A percentile compares a stretch with the other conserved stretches of the same genome.
Conservation (phyloP, 2,329 filamentous ascomycete genomes). For the Botrytis pseudocinerea region DNA sequence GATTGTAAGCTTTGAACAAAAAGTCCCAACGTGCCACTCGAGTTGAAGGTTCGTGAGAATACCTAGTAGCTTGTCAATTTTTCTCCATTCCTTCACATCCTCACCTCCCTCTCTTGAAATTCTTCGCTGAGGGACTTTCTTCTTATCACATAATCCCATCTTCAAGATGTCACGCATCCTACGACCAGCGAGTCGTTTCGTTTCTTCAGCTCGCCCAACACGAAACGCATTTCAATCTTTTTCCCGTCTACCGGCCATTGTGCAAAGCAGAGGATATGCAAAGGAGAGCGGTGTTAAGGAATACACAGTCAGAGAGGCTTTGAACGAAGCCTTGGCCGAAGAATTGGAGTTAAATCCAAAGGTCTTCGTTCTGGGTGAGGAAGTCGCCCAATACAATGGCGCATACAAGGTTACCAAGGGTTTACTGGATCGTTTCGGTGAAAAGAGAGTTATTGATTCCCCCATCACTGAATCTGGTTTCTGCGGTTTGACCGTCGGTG, state of each 20-base stretch:
- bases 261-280: slow-evolving; percentile 41
- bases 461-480: slow-evolving; percentile 99
- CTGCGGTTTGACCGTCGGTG: slow-evolving; percentile 87
- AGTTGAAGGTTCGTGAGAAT: slow-evolving; percentile 22
- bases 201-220: slow-evolving; percentile 52
- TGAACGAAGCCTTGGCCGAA: slow-evolving; percentile 97
- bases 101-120: slow-evolving; percentile 13
- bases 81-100: neutral
- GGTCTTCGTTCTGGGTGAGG: slow-evolving; percentile 94
- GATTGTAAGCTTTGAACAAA: slow-evolving; percentile 23
- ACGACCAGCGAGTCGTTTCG: slow-evolving; percentile 62
- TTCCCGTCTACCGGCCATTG: slow-evolving; percentile 39
- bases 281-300: slow-evolving; percentile 68
- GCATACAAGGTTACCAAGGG: slow-evolving; percentile 99
- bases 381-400: slow-evolving; percentile 99
- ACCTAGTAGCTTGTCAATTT: slow-evolving; percentile 8
- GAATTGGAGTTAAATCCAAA: slow-evolving; percentile 93
- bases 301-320: slow-evolving; percentile 93
- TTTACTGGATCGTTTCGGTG: slow-evolving; percentile 92
- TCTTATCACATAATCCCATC: slow-evolving; percentile 4
- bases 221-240: slow-evolving; percentile 54
- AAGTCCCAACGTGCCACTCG: slow-evolving; percentile 25
- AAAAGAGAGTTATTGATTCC: slow-evolving; percentile 95
- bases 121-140: slow-evolving; percentile 15
- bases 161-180: slow-evolving; percentile 54